These are phyloP conservation scores for Phlebopus sp. DNA, from an alignment of 1,284 basidiomycete species.

Conservation along the genomic window DNA sequence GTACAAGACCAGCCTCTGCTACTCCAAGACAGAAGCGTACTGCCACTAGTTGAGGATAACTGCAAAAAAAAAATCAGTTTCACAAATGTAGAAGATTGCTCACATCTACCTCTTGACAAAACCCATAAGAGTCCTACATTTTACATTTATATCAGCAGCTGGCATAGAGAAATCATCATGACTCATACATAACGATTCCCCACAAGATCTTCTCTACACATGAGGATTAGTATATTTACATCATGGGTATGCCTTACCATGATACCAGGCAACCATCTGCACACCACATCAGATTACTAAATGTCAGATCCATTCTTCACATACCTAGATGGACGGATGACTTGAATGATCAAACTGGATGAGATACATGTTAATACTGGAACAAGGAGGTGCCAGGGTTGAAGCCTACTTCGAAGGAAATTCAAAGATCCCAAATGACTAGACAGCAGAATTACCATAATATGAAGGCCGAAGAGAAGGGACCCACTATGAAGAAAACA, in stretches of 20 bases:
- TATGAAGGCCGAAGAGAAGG: background rate
- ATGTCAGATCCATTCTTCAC: constrained; percentile 5
- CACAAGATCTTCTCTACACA: constrained; percentile 36
- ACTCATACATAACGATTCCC: constrained; percentile 44
- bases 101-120: constrained; percentile 51
- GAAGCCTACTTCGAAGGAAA: constrained; percentile 23
- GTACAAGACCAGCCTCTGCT: constrained; percentile 64
- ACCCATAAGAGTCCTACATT: constrained; percentile 55
- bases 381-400: background rate
- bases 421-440: constrained; percentile 21
- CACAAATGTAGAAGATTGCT: background rate
- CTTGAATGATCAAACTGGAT: constrained; percentile 45
- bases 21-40: constrained; percentile 56
- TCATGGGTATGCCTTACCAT: constrained; percentile 31
- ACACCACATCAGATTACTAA: background rate
- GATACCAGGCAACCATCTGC: constrained; percentile 46
- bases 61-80: constrained; percentile 15
- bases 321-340: constrained; percentile 43
- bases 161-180: background rate
- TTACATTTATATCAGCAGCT: constrained; percentile 1
- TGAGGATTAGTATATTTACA: constrained; percentile 6
- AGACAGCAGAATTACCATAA: background rate
- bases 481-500: constrained; percentile 61
- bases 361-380: background rate
- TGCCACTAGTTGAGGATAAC: constrained; percentile 58